Evolutionary conservation across 441 rosid genomes (phyloP).

Genomic region (Daphne laureola): DNA sequence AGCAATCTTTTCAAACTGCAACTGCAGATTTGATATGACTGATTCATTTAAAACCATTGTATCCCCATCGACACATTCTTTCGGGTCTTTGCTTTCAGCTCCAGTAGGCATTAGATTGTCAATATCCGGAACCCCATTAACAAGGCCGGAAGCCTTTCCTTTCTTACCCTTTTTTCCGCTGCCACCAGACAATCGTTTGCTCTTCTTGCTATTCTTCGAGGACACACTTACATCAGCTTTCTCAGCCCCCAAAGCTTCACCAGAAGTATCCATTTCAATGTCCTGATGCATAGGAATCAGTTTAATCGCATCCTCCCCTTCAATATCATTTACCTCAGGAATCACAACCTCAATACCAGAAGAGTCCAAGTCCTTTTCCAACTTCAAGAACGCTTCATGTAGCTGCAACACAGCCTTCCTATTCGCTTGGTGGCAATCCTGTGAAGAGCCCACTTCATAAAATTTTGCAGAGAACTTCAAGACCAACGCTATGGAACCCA

Average conservation of each 20-base stretch:
- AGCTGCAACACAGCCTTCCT: conserved; percentile 63
- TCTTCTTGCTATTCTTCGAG: conserved; percentile 36
- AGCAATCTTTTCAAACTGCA: conserved; percentile 89
- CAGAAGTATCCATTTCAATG: conserved; percentile 17
- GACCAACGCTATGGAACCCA: conserved; percentile 50
- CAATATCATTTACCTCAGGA: conserved; percentile 21
- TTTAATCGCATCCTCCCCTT: conserved; percentile 37
- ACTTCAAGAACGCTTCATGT: conserved; percentile 57
- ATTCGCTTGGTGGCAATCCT: conserved; percentile 70
- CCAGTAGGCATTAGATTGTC: conserved; percentile 9
- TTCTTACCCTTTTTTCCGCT: conserved; percentile 30
- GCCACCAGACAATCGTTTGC: conserved; percentile 24
- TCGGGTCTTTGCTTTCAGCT: conserved; percentile 15
- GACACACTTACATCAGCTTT: conserved; percentile 23
- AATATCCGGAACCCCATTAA: conserved; percentile 9
- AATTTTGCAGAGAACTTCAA: conserved; percentile 54
- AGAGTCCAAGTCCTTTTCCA: conserved; percentile 54
- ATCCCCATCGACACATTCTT: conserved; percentile 18
- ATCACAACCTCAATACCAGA: conserved; percentile 39
- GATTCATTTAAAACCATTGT: conserved; percentile 29
- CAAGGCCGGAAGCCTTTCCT: conserved; percentile 20
- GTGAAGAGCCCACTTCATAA: conserved; percentile 70
- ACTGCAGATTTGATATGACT: conserved; percentile 70
- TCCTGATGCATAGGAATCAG: conserved; percentile 36
- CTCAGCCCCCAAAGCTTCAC: conserved; percentile 14